Conservation (phyloP, 495 filamentous ascomycete species). For the Chaetomium tenue region DNA sequence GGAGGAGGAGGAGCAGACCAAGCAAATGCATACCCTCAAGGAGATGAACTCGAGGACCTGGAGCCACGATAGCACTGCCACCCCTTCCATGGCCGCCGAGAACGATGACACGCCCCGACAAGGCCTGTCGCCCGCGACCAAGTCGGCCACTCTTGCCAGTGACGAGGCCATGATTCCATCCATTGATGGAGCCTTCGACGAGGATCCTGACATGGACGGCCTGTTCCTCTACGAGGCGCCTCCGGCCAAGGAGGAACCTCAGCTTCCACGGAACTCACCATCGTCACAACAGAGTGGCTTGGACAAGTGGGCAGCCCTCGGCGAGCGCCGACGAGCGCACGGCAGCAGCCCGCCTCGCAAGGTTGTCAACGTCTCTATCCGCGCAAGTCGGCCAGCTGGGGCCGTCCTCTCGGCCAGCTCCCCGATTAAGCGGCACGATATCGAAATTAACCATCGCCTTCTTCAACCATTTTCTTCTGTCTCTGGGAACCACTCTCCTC, state of each 20-base stretch:
- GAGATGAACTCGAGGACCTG: constrained; percentile 76
- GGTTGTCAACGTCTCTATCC: constrained; percentile 45
- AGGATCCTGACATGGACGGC: constrained; percentile 61
- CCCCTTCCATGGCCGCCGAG: constrained; percentile 37
- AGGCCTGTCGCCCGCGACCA: constrained; percentile 53
- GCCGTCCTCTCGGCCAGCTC: constrained; percentile 35
- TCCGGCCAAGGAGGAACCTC: constrained; percentile 39
- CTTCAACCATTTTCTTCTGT: constrained; percentile 30
- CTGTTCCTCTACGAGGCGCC: constrained; percentile 66
- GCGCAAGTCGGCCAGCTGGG: constrained; percentile 38
- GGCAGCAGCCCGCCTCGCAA: constrained; percentile 49
- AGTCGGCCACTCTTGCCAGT: constrained; percentile 39
- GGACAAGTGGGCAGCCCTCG: constrained; percentile 86
- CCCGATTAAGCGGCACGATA: constrained; percentile 31
- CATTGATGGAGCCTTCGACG: constrained; percentile 45
- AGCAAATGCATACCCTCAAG: constrained; percentile 60
- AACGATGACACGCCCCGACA: constrained; percentile 50
- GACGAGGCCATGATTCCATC: constrained; percentile 44
- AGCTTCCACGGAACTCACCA: constrained; percentile 43
- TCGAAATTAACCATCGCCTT: constrained; percentile 32
- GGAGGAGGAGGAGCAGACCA: constrained; percentile 55
- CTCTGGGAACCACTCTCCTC: constrained; percentile 32
- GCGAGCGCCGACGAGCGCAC: constrained; percentile 71
- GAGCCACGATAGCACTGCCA: constrained; percentile 69
- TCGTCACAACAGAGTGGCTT: constrained; percentile 53